Percentiles rank a stretch among this genome's conserved stretches.
Conservation (phyloP, 495 filamentous ascomycete species). For the Annulohypoxylon stygium region DNA sequence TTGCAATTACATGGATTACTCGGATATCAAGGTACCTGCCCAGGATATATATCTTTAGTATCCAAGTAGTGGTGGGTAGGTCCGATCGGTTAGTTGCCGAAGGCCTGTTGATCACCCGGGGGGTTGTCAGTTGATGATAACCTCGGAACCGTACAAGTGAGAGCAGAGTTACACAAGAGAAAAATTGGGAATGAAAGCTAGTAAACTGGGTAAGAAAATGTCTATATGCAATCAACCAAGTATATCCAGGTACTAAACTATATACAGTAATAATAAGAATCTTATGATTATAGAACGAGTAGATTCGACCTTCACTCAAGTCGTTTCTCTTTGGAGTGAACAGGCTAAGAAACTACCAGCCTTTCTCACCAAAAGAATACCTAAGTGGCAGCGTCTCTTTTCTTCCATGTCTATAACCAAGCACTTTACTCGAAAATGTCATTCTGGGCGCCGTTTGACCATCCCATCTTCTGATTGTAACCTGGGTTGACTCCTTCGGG, state of each 20-base stretch:
- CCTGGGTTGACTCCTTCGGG: constrained; percentile 49
- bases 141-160: too few relatives aligned
- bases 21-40: too few relatives aligned
- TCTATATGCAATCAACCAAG: constrained; percentile 7
- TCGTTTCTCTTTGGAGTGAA: background rate
- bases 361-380: background rate
- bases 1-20: background rate
- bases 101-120: background rate
- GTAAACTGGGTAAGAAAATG: background rate
- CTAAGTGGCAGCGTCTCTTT: background rate
- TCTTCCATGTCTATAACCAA: background rate
- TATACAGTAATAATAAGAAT: background rate
- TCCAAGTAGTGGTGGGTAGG: background rate
- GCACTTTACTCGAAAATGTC: constrained; percentile 57
- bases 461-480: constrained; percentile 61
- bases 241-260: background rate
- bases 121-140: background rate
- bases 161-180: too few relatives aligned
- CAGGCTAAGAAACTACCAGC: background rate
- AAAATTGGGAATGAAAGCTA: background rate
- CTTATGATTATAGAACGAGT: background rate
- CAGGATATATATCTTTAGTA: background rate
- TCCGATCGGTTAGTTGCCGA: background rate
- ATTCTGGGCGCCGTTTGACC: constrained; percentile 59
- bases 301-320: background rate